A percentile compares a stretch with the other conserved stretches of the same genome.
Evolutionary conservation across 257 asterid genomes (phyloP).

Genomic region (Cordia subcordata): DNA sequence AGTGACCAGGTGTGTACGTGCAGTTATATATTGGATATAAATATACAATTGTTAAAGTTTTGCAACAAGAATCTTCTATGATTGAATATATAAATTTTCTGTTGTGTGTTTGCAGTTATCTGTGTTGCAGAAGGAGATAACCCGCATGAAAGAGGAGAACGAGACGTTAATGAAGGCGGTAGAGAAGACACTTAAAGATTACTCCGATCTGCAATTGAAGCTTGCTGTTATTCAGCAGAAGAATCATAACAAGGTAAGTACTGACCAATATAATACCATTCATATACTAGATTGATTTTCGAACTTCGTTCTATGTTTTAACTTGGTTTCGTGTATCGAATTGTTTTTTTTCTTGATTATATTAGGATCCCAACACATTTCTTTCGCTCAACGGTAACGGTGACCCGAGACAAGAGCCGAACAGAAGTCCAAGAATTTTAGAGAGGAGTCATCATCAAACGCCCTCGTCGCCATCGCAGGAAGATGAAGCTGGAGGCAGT

Average conservation of each 20-base stretch:
- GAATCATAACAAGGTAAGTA: background rate
- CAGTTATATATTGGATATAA: background rate
- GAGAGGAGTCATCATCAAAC: constrained; percentile 10
- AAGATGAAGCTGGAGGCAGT: constrained; percentile 12
- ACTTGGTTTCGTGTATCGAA: background rate
- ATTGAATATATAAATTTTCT: background rate
- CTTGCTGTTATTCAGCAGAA: constrained; percentile 14
- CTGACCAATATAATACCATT: background rate
- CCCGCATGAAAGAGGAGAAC: constrained; percentile 68
- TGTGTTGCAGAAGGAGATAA: constrained; percentile 53
- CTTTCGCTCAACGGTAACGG: constrained; percentile 31
- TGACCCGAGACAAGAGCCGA: constrained; percentile 21
- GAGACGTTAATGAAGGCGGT: constrained; percentile 46
- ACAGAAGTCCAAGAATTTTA: background rate
- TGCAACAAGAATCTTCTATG: too few relatives aligned
- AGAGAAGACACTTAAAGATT: constrained; percentile 63
- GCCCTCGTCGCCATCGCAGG: constrained; percentile 18
- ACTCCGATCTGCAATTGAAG: constrained; percentile 47
- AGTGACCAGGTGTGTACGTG: constrained; percentile 35
- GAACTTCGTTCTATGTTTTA: background rate
- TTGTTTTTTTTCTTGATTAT: constrained; percentile 27
- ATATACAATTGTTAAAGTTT: too few relatives aligned
- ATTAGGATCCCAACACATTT: constrained; percentile 5
- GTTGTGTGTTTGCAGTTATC: constrained; percentile 27
- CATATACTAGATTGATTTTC: background rate